Conservation (phyloP, 2,329 filamentous ascomycete genomes). For the Xylogone sp. region DNA sequence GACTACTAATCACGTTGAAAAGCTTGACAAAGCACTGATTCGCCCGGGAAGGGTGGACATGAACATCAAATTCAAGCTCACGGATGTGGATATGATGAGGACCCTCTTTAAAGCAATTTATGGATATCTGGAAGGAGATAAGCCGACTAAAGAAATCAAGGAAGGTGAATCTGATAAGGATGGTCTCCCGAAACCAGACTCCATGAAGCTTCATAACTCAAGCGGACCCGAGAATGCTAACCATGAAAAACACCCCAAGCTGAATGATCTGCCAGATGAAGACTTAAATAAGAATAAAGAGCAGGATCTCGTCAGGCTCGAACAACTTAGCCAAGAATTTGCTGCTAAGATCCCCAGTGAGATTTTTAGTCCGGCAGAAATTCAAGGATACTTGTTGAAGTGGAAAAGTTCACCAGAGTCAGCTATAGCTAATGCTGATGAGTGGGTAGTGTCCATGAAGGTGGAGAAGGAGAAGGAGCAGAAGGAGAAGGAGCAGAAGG, state of each 20-base stretch:
- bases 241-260: background rate
- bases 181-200: background rate
- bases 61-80: conserved; percentile 47
- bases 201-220: background rate
- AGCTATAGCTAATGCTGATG: conserved; percentile 49
- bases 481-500: conserved; percentile 21
- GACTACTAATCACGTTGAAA: conserved; percentile 64
- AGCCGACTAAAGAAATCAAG: background rate
- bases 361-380: conserved; percentile 57
- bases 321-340: conserved; percentile 47
- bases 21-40: conserved; percentile 57
- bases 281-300: conserved; percentile 11
- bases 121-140: conserved; percentile 33
- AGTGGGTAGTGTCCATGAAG: conserved; percentile 49
- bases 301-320: conserved; percentile 14
- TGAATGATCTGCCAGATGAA: background rate
- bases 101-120: conserved; percentile 27
- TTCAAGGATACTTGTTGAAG: conserved; percentile 63
- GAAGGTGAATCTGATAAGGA: background rate
- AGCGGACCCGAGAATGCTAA: background rate
- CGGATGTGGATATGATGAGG: conserved; percentile 20
- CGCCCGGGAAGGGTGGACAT: conserved; percentile 61
- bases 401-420: conserved; percentile 53
- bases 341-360: conserved; percentile 46
- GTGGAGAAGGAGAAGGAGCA: conserved; percentile 40